Base-by-base conservation (phyloP, 495 filamentous ascomycete genomes). In the Penicillium herquei region DNA sequence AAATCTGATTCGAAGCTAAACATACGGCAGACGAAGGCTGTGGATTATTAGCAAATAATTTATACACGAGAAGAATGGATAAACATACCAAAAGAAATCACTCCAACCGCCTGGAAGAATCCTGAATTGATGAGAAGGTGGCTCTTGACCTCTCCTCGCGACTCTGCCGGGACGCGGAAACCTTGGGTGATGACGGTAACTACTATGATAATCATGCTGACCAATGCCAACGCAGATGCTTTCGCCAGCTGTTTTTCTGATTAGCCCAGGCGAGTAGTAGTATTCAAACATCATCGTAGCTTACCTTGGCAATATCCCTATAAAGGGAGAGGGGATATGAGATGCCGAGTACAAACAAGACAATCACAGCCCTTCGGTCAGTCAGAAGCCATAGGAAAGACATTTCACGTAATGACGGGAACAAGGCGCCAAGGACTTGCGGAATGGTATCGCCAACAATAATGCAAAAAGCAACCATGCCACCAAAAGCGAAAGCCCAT, bases 401-500 rank as follows among this genome's bases (percentile, higher is more conserved):
- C 68, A 86, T 83, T n/a, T 85, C 74, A 35, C 74, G 69, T 32
- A 98, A 69, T 7, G 81, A 82, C 2, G 95, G 94, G 70, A 92
- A 96, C 9, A 96, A 64, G 10, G 92, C 90, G 14, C 75, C 73
- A 59, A 97, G 65, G 33, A 98, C 94, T 70, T 91, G 90, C 0
- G 94, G 94, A 61, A 98, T 96, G 1, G 89, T 89, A 69, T 98
- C 94, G 18, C 94, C 94, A 21, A 98, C 87, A 68, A 98, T 97
- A 53, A 98, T 90, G 52, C 92, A 94, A 73, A 96, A 98, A 17
- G 95, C 95, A 39, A 98, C 82, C 95, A 98, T 98, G 47, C 95
- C 94, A 41, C 94, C 95, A 71, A 97, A 98, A 44, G 95, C 94
- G 80, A 98, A 98, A 35, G 89, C 89, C 90, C 92, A 98, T 73